Base-by-base conservation (phyloP, 352 stramenopile genomes). In the Phytophthora megakarya region DNA sequence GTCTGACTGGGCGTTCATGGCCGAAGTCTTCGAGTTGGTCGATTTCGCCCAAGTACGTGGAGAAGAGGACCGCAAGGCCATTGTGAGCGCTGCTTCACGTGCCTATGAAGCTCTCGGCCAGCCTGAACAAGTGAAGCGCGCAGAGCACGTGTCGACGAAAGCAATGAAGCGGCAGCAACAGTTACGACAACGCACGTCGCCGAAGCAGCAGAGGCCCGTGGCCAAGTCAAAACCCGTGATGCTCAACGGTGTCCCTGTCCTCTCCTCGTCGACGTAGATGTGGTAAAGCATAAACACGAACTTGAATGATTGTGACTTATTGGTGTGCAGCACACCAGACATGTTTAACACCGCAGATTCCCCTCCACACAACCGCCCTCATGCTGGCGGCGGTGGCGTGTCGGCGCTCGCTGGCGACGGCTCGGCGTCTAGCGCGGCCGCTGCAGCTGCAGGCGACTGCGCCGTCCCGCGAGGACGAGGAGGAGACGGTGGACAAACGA, bases 81-180 rank as follows among this genome's bases (percentile, higher is more conserved):
- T 83, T 32, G 53, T 70, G 21, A 68, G 22, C 23, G 47, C 50
- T 40, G 55, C 65, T 30, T 68, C 71, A 19, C 75, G 62, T 28
- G 72, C 75, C n/a, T 76, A 75, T 32, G 39, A 70, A 55, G 61
- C 60, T 19, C 69, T 83, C 13, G 69, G 49, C 38, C 46, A 68
- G 30, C 48, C 58, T 46, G 68, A 70, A 37, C 39, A 56, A 35
- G 39, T 63, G 38, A 44, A 58, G 22, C 61, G 50, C 18, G 72
- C 61, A 22, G 44, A 66, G 55, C 43, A 44, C 16, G 28, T 83
- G 26, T 61, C 43, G 35, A 35, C 23, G 15, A 12, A 51, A 16
- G 35, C 48, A 26, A 44, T 37, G 0, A 73, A 67, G 22, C 47
- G 71, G 12, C 58, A 70, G 46, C 63, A 69, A n/a, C 46, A 73